These are phyloP conservation scores for Microsporum ferrugineum DNA, from an alignment of 2,329 filamentous ascomycete genomes.

Conservation along the genomic window DNA sequence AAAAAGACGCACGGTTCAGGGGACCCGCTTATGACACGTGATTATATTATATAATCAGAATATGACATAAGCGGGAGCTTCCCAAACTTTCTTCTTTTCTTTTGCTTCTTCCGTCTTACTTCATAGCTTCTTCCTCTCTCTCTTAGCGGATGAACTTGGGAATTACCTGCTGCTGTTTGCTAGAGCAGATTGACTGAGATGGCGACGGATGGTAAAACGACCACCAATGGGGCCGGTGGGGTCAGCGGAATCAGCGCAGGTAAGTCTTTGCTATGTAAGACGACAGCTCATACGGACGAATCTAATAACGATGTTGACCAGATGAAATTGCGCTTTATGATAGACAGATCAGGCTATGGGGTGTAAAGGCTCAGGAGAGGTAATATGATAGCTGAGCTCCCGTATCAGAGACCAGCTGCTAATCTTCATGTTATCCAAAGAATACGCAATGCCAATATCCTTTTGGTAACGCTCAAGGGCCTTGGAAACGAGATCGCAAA, in stretches of 20 bases:
- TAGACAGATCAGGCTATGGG: slow-evolving; percentile 94
- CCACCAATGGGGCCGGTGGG: neutral
- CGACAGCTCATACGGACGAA: neutral
- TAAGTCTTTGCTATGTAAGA: neutral
- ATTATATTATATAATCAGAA: neutral
- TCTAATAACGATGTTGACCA: slow-evolving; percentile 23
- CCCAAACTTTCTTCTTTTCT: neutral
- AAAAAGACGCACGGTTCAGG: neutral
- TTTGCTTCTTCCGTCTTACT: neutral
- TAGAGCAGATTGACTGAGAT: neutral
- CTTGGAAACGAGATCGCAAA: slow-evolving; percentile 93
- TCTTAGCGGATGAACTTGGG: neutral
- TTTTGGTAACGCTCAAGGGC: slow-evolving; percentile 77
- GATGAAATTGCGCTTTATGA: slow-evolving; percentile 97
- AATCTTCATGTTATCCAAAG: slow-evolving; percentile 30
- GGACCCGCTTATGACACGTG: neutral
- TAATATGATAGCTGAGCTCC: slow-evolving; percentile 25
- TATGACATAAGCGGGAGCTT: neutral
- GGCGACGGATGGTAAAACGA: neutral
- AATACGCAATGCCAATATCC: slow-evolving; percentile 77
- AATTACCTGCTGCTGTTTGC: neutral
- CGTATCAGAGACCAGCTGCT: slow-evolving; percentile 23
- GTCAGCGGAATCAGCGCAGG: slow-evolving; percentile 3
- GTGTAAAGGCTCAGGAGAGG: slow-evolving; percentile 81
- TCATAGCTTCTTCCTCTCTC: neutral